Evolutionary conservation across 371 early-diverging fungal species (phyloP).

Genomic region (Syncephalastrum sp.): DNA sequence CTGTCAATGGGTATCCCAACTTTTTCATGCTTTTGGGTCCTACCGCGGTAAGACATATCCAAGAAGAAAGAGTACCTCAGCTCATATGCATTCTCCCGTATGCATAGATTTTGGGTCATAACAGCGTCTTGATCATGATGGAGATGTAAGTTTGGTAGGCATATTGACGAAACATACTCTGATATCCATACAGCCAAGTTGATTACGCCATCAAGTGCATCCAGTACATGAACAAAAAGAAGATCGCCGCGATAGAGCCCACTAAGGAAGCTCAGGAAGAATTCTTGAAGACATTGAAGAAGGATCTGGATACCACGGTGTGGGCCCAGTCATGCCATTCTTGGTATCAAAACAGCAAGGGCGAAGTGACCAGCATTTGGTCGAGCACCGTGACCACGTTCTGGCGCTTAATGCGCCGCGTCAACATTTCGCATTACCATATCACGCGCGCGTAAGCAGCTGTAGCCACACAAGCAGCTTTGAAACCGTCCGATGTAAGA

Average conservation of each 20-base stretch:
- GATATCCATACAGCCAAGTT: constrained; percentile 18
- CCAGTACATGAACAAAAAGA: constrained; percentile 11
- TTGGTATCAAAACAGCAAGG: constrained; percentile 23
- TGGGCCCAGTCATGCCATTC: constrained; percentile 25
- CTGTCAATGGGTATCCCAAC: constrained; percentile 41
- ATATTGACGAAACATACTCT: too few relatives aligned
- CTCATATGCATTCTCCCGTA: too few relatives aligned
- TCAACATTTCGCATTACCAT: too few relatives aligned
- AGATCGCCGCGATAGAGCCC: constrained; percentile 21
- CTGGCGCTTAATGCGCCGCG: constrained; percentile 15
- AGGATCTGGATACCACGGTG: constrained; percentile 18
- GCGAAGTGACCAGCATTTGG: constrained; percentile 26
- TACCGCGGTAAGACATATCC: not conserved
- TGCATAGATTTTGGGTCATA: constrained; percentile 9
- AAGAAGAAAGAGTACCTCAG: too few relatives aligned
- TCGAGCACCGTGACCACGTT: constrained; percentile 20
- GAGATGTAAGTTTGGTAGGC: constrained; percentile 12
- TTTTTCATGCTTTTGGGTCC: constrained; percentile 43
- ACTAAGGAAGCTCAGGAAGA: constrained; percentile 20
- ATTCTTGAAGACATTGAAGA: constrained; percentile 15
- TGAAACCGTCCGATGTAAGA: too few relatives aligned
- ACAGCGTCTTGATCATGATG: constrained; percentile 16
- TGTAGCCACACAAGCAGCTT: too few relatives aligned
- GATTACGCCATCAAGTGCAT: constrained; percentile 18
- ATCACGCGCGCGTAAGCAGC: too few relatives aligned